Percentiles rank a stretch among this genome's conserved stretches.
These are phyloP conservation scores for Plasmodium malariae DNA, from an alignment of 169 alveolate genomes.

Conservation along the genomic window DNA sequence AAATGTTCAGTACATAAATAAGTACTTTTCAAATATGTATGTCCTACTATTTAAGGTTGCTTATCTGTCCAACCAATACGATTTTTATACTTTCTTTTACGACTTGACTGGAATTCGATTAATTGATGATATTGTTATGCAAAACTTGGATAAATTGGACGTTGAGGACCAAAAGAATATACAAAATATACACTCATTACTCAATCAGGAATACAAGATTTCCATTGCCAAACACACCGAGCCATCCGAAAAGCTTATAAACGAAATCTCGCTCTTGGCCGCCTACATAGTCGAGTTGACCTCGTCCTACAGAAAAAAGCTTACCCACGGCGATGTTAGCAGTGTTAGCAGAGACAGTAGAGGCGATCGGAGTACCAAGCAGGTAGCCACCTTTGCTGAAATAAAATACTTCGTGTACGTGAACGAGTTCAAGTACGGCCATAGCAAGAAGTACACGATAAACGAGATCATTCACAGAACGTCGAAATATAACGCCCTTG, in stretches of 20 bases:
- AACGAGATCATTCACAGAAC: conserved; percentile 12
- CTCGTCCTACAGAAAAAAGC: conserved; percentile 33
- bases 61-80: conserved; percentile 41
- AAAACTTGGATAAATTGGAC: neutral
- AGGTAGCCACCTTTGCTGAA: conserved; percentile 14
- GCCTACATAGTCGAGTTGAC: conserved; percentile 73
- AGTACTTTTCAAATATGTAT: conserved; percentile 67
- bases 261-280: conserved; percentile 50
- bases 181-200: neutral
- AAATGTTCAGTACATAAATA: conserved; percentile 25
- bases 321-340: neutral
- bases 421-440: conserved; percentile 15
- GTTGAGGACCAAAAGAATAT: neutral
- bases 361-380: neutral
- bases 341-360: neutral
- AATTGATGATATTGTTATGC: conserved; percentile 19
- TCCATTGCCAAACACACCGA: conserved; percentile 22
- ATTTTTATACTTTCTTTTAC: conserved; percentile 51
- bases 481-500: conserved; percentile 1
- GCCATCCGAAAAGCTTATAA: conserved; percentile 16
- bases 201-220: conserved; percentile 13
- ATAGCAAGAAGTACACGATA: neutral
- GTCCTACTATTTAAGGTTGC: conserved; percentile 63
- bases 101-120: conserved; percentile 64
- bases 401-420: conserved; percentile 61